Percentiles rank a stretch among this genome's conserved stretches.
phyloP scores from a whole-genome alignment of 345 rosid species.

The Aurinia saxatilis region DNA sequence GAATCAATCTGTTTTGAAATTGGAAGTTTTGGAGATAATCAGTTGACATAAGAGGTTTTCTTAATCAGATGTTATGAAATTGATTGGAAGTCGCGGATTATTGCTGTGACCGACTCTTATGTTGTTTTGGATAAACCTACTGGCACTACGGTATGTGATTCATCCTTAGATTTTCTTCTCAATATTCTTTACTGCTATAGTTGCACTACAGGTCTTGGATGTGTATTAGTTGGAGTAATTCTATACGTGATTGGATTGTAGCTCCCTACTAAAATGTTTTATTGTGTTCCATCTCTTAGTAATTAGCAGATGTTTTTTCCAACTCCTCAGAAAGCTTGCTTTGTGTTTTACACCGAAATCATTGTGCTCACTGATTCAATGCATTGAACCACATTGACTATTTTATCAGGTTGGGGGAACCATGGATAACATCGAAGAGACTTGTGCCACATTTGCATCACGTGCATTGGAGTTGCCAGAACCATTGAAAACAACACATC shows the following conservation, averaged over 20 bases:
- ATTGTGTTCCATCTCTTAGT: background rate
- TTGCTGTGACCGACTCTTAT: conserved; percentile 62
- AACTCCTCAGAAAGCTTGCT: too few relatives aligned
- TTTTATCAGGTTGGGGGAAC: conserved; percentile 82
- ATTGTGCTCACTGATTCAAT: too few relatives aligned
- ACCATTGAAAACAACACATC: conserved; percentile 82
- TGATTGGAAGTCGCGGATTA: conserved; percentile 79
- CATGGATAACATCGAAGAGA: conserved; percentile 84
- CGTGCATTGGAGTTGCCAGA: conserved; percentile 59
- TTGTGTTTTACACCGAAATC: too few relatives aligned
- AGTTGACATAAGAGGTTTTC: too few relatives aligned
- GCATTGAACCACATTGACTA: background rate
- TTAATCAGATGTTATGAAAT: conserved; percentile 84
- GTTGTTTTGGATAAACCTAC: conserved; percentile 96
- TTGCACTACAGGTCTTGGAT: background rate
- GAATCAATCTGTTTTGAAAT: too few relatives aligned
- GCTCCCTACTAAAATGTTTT: background rate
- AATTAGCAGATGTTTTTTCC: background rate
- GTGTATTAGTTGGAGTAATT: too few relatives aligned
- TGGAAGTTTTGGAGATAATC: background rate
- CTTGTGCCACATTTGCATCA: conserved; percentile 79
- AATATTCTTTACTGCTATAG: background rate
- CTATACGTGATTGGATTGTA: background rate
- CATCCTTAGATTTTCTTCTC: conserved; percentile 9
- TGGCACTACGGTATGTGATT: conserved; percentile 74